Evolutionary conservation across 2,329 filamentous ascomycete genomes (phyloP), one percentile per base, ranked within the genome.

Genomic region (Plenodomus lindquistii): DNA sequence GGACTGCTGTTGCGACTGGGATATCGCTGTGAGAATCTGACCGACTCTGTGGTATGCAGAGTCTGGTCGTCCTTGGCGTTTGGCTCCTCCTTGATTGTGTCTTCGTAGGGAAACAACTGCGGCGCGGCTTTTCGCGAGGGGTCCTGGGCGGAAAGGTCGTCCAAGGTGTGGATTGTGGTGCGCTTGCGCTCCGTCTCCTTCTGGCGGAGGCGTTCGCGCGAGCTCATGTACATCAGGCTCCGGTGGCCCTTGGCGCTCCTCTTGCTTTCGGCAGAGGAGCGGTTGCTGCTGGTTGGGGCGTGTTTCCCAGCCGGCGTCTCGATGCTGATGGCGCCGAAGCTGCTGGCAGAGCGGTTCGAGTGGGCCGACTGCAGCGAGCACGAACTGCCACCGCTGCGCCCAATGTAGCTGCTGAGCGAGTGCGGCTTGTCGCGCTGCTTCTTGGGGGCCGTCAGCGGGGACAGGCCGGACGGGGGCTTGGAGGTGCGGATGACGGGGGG

Each of bases 401-500:
- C 79, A 38, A 89, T 75, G 36, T 88, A 80, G 36, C 81, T 83
- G 62, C 80, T 83, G 37, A 89, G 66, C 11, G 83, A 81, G 42
- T 65, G 60, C 39, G 70, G 52, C 59, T 70, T 72, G 42, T 67
- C 67, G 39, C 58, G 61, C 27, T 31, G 27, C 60, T 68, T 71
- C 21, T 65, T 67, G 76, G 83, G 80, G 0, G 85, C 82, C n/a
- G 87, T 91, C 42, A 89, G 74, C 16, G 85, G 75, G 20, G 88
- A 91, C 62, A 85, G 84, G 44, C 88, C 89, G 42, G 88, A 90
- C 0, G 89, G 89, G 7, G 86, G 87, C 70, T 92, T 92, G 24
- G 90, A 84, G 24, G 92, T 96, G 55, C 87, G 86, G 60, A 95
- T 82, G 45, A 93, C 82, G 16, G 91, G 91, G 11, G 90, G 75